Evolutionary conservation across 2,329 filamentous ascomycete genomes (phyloP).

Genomic region (Erysiphe pisi): DNA sequence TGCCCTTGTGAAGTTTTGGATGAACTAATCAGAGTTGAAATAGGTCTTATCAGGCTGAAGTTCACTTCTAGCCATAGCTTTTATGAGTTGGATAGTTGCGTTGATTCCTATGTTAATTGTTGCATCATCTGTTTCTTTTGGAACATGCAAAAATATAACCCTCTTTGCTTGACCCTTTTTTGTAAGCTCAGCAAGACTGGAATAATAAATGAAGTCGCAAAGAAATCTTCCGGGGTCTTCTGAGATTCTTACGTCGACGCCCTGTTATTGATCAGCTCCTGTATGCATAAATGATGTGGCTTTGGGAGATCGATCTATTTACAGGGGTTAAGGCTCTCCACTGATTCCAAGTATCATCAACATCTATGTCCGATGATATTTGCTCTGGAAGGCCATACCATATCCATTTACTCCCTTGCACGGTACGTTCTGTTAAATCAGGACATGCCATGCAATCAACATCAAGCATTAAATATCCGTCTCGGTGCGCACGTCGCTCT

Average conservation of each 20-base stretch:
- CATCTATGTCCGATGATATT: conserved; percentile 47
- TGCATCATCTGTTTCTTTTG: conserved; percentile 46
- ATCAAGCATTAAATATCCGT: conserved; percentile 60
- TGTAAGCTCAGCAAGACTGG: conserved; percentile 50
- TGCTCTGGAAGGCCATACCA: conserved; percentile 48
- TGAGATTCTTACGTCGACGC: conserved; percentile 48
- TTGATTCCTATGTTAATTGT: conserved; percentile 44
- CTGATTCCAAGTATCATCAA: conserved; percentile 46
- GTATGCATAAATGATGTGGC: not conserved
- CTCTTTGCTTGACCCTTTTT: conserved; percentile 42
- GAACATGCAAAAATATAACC: conserved; percentile 64
- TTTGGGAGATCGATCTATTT: conserved; percentile 33
- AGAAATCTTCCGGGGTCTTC: conserved; percentile 62
- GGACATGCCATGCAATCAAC: conserved; percentile 47
- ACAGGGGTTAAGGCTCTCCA: conserved; percentile 48
- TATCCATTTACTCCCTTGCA: conserved; percentile 42
- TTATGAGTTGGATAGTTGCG: conserved; percentile 46
- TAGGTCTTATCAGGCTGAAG: no score
- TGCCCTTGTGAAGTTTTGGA: no score
- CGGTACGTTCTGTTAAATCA: conserved; percentile 31
- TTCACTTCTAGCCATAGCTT: conserved; percentile 44
- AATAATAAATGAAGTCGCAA: conserved; percentile 71
- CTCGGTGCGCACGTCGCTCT: conserved; percentile 59
- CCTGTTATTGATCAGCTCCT: conserved; percentile 33
- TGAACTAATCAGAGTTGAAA: no score